Percentiles rank a stretch among this genome's conserved stretches.
Conservation (phyloP, 1,284 basidiomycete genomes). For the Veloboletus limbatus region DNA sequence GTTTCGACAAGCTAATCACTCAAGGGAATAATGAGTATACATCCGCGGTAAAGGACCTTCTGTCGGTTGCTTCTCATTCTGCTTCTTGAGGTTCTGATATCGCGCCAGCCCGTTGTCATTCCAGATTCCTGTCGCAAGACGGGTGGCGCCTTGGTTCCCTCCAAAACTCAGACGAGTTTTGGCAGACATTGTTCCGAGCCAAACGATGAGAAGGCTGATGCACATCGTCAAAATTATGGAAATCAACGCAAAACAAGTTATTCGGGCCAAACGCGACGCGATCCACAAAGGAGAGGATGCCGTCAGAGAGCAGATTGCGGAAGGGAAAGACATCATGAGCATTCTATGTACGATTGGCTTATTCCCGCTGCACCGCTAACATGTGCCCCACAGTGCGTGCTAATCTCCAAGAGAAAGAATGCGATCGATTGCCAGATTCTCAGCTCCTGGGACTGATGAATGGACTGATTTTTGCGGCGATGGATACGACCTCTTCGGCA, state of each 20-base stretch:
- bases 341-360: conserved; percentile 10
- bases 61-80: background rate
- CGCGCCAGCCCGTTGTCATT: background rate
- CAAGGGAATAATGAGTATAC: background rate
- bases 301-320: conserved; percentile 2
- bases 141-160: background rate
- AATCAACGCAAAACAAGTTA: conserved; percentile 37
- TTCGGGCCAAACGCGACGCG: conserved; percentile 34
- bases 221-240: conserved; percentile 47
- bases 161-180: conserved; percentile 31
- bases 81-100: background rate
- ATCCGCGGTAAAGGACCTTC: background rate
- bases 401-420: conserved; percentile 7
- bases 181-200: conserved; percentile 40
- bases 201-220: conserved; percentile 41
- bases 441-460: conserved; percentile 15
- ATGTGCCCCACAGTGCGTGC: conserved; percentile 6
- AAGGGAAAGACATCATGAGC: conserved; percentile 40
- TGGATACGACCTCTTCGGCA: conserved; percentile 2
- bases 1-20: conserved; percentile 1
- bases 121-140: background rate
- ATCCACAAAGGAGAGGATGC: conserved; percentile 14
- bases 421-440: conserved; percentile 16
- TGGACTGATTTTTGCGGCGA: conserved; percentile 2
- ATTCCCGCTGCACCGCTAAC: too few species aligned